A percentile compares a stretch with the other conserved stretches of the same genome.
Evolutionary conservation across 2,329 filamentous ascomycete genomes (phyloP).

Genomic region (Xylaria sp.): DNA sequence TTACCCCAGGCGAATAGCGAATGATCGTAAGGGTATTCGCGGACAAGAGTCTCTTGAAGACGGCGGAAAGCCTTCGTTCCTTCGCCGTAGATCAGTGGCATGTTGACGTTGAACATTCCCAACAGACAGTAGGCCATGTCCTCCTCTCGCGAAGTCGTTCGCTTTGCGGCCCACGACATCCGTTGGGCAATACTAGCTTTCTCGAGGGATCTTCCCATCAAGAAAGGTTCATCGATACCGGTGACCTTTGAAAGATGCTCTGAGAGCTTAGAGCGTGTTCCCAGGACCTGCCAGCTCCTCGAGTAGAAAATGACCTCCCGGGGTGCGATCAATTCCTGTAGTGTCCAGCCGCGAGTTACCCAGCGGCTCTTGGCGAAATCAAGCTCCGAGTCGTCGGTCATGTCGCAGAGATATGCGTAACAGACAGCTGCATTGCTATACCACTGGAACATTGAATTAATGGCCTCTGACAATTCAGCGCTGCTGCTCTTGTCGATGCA

Average conservation of each 20-base stretch:
- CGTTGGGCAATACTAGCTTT: constrained; percentile 41
- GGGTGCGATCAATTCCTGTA: constrained; percentile 45
- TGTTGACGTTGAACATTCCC: constrained; percentile 48
- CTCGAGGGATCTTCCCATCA: constrained; percentile 30
- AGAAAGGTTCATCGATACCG: constrained; percentile 37
- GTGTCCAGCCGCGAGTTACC: constrained; percentile 39
- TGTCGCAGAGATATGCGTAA: constrained; percentile 42
- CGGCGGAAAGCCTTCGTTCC: constrained; percentile 43
- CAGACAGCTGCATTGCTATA: constrained; percentile 41
- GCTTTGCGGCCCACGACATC: constrained; percentile 47
- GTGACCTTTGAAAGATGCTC: constrained; percentile 38
- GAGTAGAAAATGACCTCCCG: constrained; percentile 41
- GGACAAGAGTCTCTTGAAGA: constrained; percentile 43
- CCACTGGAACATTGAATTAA: constrained; percentile 42
- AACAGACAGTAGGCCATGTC: constrained; percentile 48
- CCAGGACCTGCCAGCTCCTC: constrained; percentile 36
- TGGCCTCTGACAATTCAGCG: constrained; percentile 45
- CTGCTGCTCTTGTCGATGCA: constrained; percentile 47
- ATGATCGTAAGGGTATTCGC: constrained; percentile 41
- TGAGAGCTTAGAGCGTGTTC: constrained; percentile 41
- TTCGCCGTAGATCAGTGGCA: constrained; percentile 49
- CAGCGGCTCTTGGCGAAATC: constrained; percentile 20
- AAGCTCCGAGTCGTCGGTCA: constrained; percentile 15
- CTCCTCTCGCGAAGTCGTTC: constrained; percentile 43
- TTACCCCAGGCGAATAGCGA: constrained; percentile 44